Base-by-base conservation (phyloP, 352 stramenopile genomes). In the Globisporangium rhizosaccharum region DNA sequence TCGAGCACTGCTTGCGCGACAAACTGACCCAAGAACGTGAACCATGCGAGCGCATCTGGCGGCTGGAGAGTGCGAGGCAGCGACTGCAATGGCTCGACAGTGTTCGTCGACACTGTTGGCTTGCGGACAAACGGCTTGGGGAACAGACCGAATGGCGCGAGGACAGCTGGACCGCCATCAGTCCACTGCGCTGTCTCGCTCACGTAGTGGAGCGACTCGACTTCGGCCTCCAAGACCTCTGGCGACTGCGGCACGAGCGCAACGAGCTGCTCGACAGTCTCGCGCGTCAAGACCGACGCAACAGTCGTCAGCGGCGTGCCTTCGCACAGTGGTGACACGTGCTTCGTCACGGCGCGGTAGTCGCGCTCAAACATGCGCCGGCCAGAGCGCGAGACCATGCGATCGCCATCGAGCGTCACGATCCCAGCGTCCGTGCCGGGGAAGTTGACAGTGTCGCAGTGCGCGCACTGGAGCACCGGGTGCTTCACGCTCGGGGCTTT, bases 361-460 rank as follows among this genome's bases (percentile, higher is more conserved):
- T 92, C 82, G 41, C 82, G 68, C 60, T 92, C 82, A 49, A 77
- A 88, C 82, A 92, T 90, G 44, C 82, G 79, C 15, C 82, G 77
- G 4, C 82, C 82, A 0, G 72, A 75, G 0, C 78, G 72, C 10
- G 82, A 83, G 9, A 90, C 61, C 82, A 92, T 90, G 33, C 76
- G 72, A 53, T 89, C 70, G 25, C 78, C 71, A 56, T 87, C 79
- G 56, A 92, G 76, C 47, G 76, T 70, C 14, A 92, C 79, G 52
- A 92, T 86, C 0, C 82, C 82, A 1, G 79, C 76, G 50, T 90
- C 82, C 8, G 82, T 92, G 5, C 82, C 82, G 0, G 82, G 82
- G 17, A 92, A 92, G 33, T 86, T 92, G 2, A 92, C 82, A 0
- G 79, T 90, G 18, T 86, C 77, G 52, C 82, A 92, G 53, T 92